phyloP scores from a whole-genome alignment of 2,329 filamentous ascomycete genomes.

The Arachnopeziza araneosa region DNA sequence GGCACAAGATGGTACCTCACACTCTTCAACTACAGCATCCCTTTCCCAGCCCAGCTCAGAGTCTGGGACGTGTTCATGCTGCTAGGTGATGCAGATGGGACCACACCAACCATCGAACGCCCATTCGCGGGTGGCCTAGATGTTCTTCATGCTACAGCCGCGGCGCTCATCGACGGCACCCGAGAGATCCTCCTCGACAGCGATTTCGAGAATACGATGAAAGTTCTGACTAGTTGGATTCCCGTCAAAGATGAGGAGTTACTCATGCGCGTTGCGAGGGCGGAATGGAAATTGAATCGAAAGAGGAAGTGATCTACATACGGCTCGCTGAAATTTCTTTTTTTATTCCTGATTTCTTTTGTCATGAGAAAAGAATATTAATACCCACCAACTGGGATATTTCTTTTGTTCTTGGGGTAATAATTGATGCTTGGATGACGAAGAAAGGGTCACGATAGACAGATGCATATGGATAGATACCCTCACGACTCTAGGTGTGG shows the following conservation, averaged over 20 bases:
- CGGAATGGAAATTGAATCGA: slow-evolving; percentile 72
- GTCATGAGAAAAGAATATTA: neutral
- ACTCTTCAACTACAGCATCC: slow-evolving; percentile 93
- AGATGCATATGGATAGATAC: neutral
- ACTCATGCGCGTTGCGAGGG: slow-evolving; percentile 82
- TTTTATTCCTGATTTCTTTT: neutral
- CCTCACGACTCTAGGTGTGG: neutral
- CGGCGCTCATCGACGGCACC: slow-evolving; percentile 85
- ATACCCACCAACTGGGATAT: too few relatives aligned
- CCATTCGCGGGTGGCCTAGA: slow-evolving; percentile 65
- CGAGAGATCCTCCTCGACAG: slow-evolving; percentile 83
- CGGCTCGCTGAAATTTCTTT: neutral
- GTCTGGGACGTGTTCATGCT: slow-evolving; percentile 99
- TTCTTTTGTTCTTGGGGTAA: neutral
- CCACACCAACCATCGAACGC: slow-evolving; percentile 26
- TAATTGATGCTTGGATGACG: neutral
- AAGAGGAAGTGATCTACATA: slow-evolving; percentile 33
- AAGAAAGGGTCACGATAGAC: neutral
- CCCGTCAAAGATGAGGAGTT: slow-evolving; percentile 91
- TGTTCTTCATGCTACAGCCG: slow-evolving; percentile 81
- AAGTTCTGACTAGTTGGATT: slow-evolving; percentile 88
- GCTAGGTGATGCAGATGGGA: slow-evolving; percentile 66
- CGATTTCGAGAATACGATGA: slow-evolving; percentile 98
- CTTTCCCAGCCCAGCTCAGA: slow-evolving; percentile 86
- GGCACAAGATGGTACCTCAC: slow-evolving; percentile 97